Evolutionary conservation across 2,329 filamentous ascomycete species (phyloP), one percentile per base, ranked within the genome.

Genomic region (Nothomitra cinnamomea): DNA sequence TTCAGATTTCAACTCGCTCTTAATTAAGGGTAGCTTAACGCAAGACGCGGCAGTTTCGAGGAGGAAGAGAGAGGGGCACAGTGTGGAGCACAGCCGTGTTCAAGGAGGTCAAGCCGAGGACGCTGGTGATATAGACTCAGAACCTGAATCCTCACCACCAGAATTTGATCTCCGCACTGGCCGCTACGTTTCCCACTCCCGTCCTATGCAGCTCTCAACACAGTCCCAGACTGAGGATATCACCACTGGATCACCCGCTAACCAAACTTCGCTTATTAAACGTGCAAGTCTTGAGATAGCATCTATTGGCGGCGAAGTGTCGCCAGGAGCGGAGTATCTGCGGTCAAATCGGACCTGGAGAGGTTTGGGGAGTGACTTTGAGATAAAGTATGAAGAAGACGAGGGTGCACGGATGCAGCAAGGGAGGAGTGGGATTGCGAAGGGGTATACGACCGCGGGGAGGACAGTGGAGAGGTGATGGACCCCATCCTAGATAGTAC

Each of bases 121-220:
- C 10, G 13, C 32, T 28, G 72, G 72, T n/a, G 77, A 79, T 19
- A 78, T 82, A 45, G 83, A 87, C 61, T 88, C 85, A 1, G 81
- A 85, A 59, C 80, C 75, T 53, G 76, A 79, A 60, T 80, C 77
- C 21, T 76, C 76, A 51, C 78, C 88, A 0, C 92, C 92, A 0
- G 87, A 95, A 61, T 98, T 94, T 61, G 90, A 98, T 66, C 75
- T 96, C 8, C 77, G 90, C 12, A 95, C 89, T 1, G 90, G 90
- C 36, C 81, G 79, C 57, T 86, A 95, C 60, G 74, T 94, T 42
- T 85, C 80, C 12, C 80, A 85, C 60, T 85, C 85, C 55, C 77
- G 87, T 54, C 87, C 88, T 3, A 86, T 90, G 79, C 71, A 72
- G 3, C 62, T 68, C 60, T 62, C 59, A 24, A 55, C 62, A 56